Base-by-base conservation (phyloP, 805 yeast species). In the Geotrichum ghanense region DNA sequence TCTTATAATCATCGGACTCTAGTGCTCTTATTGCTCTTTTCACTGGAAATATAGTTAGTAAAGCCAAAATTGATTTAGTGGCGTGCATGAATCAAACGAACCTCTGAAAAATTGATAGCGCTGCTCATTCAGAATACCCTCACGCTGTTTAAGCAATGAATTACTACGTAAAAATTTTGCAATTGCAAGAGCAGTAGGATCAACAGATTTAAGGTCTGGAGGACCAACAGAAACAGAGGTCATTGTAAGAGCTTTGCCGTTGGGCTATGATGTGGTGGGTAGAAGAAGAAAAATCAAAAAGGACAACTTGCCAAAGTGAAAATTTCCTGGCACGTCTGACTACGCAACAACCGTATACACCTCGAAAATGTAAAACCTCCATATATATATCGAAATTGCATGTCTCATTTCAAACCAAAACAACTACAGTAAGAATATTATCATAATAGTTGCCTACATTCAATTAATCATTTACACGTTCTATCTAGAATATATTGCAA, bases 1-100 rank as follows among this genome's bases (percentile, higher is more conserved):
- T 62, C 54, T 72, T 71, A 64, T 87, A 92, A 41, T 81, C 89
- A 1, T 76, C 81, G 46, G 87, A 77, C 27, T 78, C 66, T 48
- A 90, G 71, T 1, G 94, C 95, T 53, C 97, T 71, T 12, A 77
- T 67, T 40, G 86, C 82, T 57, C 98, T 76, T 64, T 90, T 90
- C 63, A 72, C 60, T 19, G 31, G 17, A 46, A 4, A 31, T 4
- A n/a, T 39, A 6, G 43, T 19, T 20, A 22, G 19, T 45, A 20
- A 22, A 16, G 16, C 12, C 2, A 26, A 14, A 34, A n/a, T 12
- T 31, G 27, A 12, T 19, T 9, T 31, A 16, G 14, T 19, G 10
- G 17, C 14, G 12, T 31, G 37, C 12, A 5, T 6, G 12, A 6
- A 31, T 19, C 12, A 25, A 2, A 45, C 53, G 4, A 24, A 42